These are phyloP conservation scores for Erythrobasidium hasegawianum DNA, from an alignment of 1,284 basidiomycete species.

Conservation along the genomic window DNA sequence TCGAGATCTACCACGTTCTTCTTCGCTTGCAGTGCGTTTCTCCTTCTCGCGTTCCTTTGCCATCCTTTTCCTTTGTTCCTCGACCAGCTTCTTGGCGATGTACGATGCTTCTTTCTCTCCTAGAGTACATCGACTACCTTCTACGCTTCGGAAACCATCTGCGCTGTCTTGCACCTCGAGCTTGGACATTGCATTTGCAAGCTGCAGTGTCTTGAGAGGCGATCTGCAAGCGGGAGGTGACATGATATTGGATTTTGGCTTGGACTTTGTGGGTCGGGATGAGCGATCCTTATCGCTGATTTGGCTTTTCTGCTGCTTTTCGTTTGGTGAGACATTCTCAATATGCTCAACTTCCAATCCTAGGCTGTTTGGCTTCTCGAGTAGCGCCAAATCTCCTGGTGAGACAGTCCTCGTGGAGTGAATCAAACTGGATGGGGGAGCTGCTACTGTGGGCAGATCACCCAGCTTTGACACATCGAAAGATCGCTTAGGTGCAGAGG, in stretches of 20 bases:
- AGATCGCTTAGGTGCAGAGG: slow-evolving; percentile 14
- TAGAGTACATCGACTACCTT: slow-evolving; percentile 16
- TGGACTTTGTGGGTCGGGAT: neutral
- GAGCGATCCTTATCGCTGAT: neutral
- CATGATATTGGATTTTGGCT: neutral
- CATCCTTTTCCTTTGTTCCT: slow-evolving; percentile 27
- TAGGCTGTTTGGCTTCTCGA: slow-evolving; percentile 8
- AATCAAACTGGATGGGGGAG: neutral
- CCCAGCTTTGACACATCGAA: slow-evolving; percentile 7
- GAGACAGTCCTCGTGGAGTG: neutral
- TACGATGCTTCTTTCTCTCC: slow-evolving; percentile 24
- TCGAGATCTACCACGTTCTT: slow-evolving; percentile 25
- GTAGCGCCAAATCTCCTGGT: neutral
- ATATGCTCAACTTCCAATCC: slow-evolving; percentile 23
- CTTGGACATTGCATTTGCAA: neutral
- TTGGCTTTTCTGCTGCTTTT: neutral
- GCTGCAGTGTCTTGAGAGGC: slow-evolving; percentile 12
- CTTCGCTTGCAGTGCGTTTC: slow-evolving; percentile 9
- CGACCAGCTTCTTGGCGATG: slow-evolving; percentile 16
- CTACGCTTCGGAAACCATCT: slow-evolving; percentile 21
- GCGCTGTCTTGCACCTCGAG: neutral
- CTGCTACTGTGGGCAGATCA: neutral
- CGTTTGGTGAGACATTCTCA: slow-evolving; percentile 1
- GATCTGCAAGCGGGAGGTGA: slow-evolving; percentile 27
- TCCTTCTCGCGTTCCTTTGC: slow-evolving; percentile 24